These are phyloP conservation scores for Ganoderma lucidum DNA, from an alignment of 1,284 basidiomycete species.

Conservation along the genomic window DNA sequence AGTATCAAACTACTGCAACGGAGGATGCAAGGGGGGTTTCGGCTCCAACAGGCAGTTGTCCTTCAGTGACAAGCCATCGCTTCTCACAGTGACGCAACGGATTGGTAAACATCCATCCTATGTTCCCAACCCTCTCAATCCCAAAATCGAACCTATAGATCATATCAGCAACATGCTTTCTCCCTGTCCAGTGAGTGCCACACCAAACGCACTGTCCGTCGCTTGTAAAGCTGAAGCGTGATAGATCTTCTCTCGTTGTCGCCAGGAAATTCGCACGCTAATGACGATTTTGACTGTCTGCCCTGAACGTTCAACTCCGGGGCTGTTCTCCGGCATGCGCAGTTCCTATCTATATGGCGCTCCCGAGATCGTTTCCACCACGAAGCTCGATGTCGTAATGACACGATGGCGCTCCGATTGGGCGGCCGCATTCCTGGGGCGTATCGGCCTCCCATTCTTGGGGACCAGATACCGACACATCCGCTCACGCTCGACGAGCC, in stretches of 20 bases:
- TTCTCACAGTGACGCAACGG: background rate
- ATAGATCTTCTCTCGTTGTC: background rate
- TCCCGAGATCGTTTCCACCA: slow-evolving; percentile 2
- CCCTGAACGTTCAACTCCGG: background rate
- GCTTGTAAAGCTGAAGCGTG: background rate
- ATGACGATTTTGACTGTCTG: background rate
- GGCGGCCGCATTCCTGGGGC: background rate
- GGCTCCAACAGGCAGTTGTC: background rate
- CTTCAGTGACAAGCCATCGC: background rate
- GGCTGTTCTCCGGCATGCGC: background rate
- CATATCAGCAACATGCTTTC: background rate
- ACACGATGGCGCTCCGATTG: slow-evolving; percentile 6
- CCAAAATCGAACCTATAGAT: background rate
- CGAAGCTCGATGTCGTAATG: background rate
- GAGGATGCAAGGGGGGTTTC: background rate
- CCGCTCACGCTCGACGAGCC: background rate
- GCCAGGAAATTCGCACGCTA: background rate
- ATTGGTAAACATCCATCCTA: background rate
- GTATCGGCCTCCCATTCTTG: background rate
- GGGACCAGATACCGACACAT: background rate
- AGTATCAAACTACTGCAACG: background rate
- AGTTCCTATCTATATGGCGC: slow-evolving; percentile 7
- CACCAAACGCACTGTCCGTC: no score
- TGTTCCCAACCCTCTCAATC: background rate
- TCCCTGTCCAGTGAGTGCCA: background rate